Evolutionary conservation across 2,329 filamentous ascomycete species (phyloP).

Genomic region (Aureobasidium uvarum): DNA sequence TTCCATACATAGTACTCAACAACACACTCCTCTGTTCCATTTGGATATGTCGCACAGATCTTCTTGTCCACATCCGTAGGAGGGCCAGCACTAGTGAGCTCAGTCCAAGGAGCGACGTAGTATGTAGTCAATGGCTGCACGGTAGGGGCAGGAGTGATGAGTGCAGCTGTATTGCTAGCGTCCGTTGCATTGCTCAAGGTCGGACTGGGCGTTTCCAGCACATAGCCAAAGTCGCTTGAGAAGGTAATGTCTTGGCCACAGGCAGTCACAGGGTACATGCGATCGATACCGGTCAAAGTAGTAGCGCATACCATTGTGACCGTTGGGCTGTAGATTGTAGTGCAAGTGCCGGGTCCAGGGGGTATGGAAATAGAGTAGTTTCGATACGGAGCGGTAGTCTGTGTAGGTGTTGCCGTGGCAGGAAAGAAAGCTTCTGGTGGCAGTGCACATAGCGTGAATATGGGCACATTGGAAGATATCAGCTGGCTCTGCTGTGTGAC

Average conservation of each 20-base stretch:
- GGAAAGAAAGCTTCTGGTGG: constrained; percentile 41
- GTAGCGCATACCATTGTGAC: constrained; percentile 47
- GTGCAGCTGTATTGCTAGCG: not conserved
- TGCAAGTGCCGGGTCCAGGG: constrained; percentile 41
- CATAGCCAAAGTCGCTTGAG: constrained; percentile 47
- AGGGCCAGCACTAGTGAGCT: constrained; percentile 41
- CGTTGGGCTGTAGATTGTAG: constrained; percentile 44
- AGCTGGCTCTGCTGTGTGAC: constrained; percentile 47
- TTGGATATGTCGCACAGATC: constrained; percentile 41
- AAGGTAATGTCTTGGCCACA: constrained; percentile 49
- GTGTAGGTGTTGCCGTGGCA: constrained; percentile 31
- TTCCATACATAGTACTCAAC: constrained; percentile 46
- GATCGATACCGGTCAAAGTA: constrained; percentile 44
- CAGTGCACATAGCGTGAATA: constrained; percentile 46
- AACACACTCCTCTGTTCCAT: constrained; percentile 43
- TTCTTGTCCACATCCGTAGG: constrained; percentile 45
- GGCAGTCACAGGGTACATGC: constrained; percentile 43
- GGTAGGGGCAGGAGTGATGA: constrained; percentile 42
- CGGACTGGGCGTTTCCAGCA: constrained; percentile 41
- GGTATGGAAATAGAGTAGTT: constrained; percentile 41
- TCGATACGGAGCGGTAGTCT: constrained; percentile 39
- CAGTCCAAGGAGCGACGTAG: constrained; percentile 48
- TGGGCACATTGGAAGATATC: constrained; percentile 44
- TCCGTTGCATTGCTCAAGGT: constrained; percentile 27
- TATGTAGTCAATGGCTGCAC: constrained; percentile 45